phyloP scores from a whole-genome alignment of 2,329 filamentous ascomycete species.

The Arthrobotrys megalospora region DNA sequence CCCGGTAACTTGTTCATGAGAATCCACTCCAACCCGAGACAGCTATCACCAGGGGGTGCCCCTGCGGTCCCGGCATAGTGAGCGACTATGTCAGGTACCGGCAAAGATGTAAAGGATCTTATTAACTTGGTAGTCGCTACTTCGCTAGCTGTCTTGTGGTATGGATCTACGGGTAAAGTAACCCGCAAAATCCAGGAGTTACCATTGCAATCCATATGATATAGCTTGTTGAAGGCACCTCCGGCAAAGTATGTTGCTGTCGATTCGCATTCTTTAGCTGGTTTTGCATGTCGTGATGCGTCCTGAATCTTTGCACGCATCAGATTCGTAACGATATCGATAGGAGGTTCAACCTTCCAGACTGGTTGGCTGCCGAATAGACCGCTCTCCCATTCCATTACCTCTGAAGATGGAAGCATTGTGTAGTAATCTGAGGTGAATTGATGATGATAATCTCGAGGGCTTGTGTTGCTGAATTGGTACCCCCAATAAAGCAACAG shows the following conservation, averaged over 20 bases:
- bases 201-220: not conserved
- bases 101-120: conserved; percentile 62
- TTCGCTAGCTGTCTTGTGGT: conserved; percentile 27
- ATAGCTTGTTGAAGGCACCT: conserved; percentile 33
- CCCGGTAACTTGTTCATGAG: conserved; percentile 65
- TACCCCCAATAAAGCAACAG: no score
- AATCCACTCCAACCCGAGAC: conserved; percentile 66
- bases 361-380: not conserved
- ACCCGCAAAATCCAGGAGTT: conserved; percentile 13
- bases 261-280: not conserved
- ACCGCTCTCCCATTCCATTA: not conserved
- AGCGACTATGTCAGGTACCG: conserved; percentile 63
- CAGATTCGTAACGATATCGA: conserved; percentile 1
- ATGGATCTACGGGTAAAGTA: conserved; percentile 26
- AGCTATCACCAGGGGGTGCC: conserved; percentile 63
- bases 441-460: no score
- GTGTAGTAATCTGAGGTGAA: no score
- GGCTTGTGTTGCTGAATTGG: no score
- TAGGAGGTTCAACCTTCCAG: conserved; percentile 9
- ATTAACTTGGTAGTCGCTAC: conserved; percentile 65
- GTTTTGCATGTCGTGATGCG: no score
- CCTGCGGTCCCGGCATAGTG: conserved; percentile 10
- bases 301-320: conserved; percentile 12
- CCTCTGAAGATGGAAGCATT: conserved; percentile 10
- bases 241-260: not conserved